These are phyloP conservation scores for Noccaea caerulescens DNA, from an alignment of 345 rosid species.

Conservation along the genomic window DNA sequence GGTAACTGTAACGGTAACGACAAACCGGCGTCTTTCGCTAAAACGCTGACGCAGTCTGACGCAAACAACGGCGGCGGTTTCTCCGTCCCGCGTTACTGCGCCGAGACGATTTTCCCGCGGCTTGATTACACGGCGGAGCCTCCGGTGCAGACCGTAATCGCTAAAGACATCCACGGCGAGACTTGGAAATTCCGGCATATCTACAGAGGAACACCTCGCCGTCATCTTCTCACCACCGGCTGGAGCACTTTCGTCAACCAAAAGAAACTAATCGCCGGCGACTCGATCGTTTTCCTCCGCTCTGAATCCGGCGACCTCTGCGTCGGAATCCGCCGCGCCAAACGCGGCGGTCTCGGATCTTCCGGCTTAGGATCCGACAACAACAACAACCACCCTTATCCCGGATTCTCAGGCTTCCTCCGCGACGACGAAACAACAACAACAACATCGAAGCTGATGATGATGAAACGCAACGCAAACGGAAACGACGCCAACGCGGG, in stretches of 20 bases:
- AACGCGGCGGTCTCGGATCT: slow-evolving; percentile 56
- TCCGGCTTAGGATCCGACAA: slow-evolving; percentile 19
- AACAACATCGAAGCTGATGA: slow-evolving; percentile 26
- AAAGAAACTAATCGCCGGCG: slow-evolving; percentile 93
- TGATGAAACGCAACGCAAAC: slow-evolving; percentile 43
- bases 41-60: slow-evolving; percentile 92
- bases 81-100: slow-evolving; percentile 96
- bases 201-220: slow-evolving; percentile 91
- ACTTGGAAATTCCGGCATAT: slow-evolving; percentile 95
- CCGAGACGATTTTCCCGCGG: slow-evolving; percentile 89
- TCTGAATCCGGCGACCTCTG: slow-evolving; percentile 82
- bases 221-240: slow-evolving; percentile 92
- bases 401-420: slow-evolving; percentile 62
- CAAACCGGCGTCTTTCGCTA: slow-evolving; percentile 87
- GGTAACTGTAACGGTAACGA: slow-evolving; percentile 40
- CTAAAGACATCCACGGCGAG: slow-evolving; percentile 89
- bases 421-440: slow-evolving; percentile 54
- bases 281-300: slow-evolving; percentile 84
- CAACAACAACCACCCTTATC: slow-evolving; percentile 35
- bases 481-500: slow-evolving; percentile 42
- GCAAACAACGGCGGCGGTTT: slow-evolving; percentile 99
- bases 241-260: slow-evolving; percentile 97
- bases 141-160: slow-evolving; percentile 87
- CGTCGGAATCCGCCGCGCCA: slow-evolving; percentile 83
- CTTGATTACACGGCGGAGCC: slow-evolving; percentile 85